phyloP scores from a whole-genome alignment of 177 flowering plant species.

The Tripterygium wilfordii region DNA sequence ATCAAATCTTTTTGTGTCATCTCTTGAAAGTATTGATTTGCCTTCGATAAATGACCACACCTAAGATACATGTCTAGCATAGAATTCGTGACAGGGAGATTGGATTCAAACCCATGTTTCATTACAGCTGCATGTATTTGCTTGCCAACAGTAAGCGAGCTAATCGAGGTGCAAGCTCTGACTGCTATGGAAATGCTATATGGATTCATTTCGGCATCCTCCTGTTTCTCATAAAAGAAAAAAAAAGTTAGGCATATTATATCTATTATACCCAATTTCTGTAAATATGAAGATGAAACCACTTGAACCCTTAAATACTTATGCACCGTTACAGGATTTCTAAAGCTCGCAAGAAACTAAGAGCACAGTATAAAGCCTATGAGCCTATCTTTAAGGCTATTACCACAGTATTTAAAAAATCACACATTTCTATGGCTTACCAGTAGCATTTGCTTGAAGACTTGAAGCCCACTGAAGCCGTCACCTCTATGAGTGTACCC shows the following conservation, averaged over 20 bases:
- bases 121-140: constrained; percentile 59
- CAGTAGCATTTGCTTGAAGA: constrained; percentile 57
- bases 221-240: constrained; percentile 29
- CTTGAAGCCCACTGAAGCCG: constrained; percentile 41
- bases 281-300: too few species aligned
- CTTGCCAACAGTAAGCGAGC: constrained; percentile 38
- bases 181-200: constrained; percentile 51
- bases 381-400: too few species aligned
- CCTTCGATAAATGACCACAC: constrained; percentile 51
- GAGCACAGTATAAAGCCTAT: too few species aligned
- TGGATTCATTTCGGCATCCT: constrained; percentile 38
- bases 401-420: too few species aligned
- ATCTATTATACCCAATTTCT: too few species aligned
- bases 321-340: too few species aligned
- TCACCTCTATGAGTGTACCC: constrained; percentile 69
- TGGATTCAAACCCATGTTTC: constrained; percentile 53
- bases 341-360: too few species aligned
- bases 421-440: constrained; percentile 26
- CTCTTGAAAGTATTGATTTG: constrained; percentile 46
- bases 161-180: constrained; percentile 53
- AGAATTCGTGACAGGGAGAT: constrained; percentile 70
- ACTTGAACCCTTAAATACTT: too few species aligned
- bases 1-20: constrained; percentile 62
- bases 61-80: constrained; percentile 84
- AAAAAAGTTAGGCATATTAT: background rate